Base-by-base conservation (phyloP, 441 rosid genomes). In the Rhodomyrtus psidioides region DNA sequence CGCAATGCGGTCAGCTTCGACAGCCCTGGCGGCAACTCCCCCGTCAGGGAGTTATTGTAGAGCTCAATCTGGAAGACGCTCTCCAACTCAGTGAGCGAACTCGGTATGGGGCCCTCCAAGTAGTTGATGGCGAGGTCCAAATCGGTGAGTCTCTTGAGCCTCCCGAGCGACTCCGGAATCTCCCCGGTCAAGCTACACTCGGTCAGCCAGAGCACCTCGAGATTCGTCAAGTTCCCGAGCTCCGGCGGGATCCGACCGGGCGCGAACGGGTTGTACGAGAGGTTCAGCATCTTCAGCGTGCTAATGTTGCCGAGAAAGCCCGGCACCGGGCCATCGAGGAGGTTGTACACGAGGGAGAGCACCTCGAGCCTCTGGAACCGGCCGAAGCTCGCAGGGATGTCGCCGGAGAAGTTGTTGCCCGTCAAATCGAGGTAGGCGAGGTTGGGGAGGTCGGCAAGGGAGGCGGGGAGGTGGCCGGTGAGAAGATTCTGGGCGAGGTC, bases 181-280 rank as follows among this genome's bases (percentile, higher is more conserved):
- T 89, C 90, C 4, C 99, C 99, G 6, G 93, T 88, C 34, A 97
- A 82, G 79, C 92, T 91, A 70, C 99, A 97, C 84, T 94, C 98
- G 0, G 96, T 95, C 19, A 97, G 93, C 99, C 99, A 97, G 88
- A 97, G 88, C 83, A 97, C 91, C 91, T 97, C 96, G 83, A 97
- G 88, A 83, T 93, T 91, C 56, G 95, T 90, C 88, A 97, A 86
- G 89, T 97, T 95, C 2, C 98, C 99, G 24, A 96, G 82, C 94
- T 95, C 98, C 90, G 94, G 91, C 74, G 99, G 99, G 86, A 97
- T 92, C 89, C 90, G 94, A 83, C 97, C 92, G 8, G 95, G 96
- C 2, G 88, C 58, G 87, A 97, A 96, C 85, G 99, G 97, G 88
- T 97, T 97, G 81, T 96, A 97, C 1, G 98, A 95, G 56, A 97